A percentile compares a stretch with the other conserved stretches of the same genome.
Evolutionary conservation across 2,329 filamentous ascomycete genomes (phyloP).

Genomic region (Clonostachys rosea): DNA sequence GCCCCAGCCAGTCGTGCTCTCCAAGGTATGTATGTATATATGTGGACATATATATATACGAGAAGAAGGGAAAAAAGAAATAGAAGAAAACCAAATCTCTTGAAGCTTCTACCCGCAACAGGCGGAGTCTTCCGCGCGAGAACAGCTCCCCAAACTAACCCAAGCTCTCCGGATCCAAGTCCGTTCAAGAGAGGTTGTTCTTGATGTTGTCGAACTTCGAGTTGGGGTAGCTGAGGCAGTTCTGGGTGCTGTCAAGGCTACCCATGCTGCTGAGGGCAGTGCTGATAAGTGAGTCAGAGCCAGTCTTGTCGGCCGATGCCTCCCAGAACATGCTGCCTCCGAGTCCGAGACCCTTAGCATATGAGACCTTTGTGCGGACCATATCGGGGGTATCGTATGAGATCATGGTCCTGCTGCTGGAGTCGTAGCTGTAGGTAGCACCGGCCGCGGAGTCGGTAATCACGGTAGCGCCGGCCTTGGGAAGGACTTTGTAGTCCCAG

Average conservation of each 20-base stretch:
- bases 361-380: slow-evolving; percentile 58
- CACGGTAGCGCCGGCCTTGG: slow-evolving; percentile 53
- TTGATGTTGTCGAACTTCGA: slow-evolving; percentile 52
- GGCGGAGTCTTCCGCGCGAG: too few relatives aligned
- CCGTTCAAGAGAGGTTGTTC: slow-evolving; percentile 8
- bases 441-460: slow-evolving; percentile 50
- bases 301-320: slow-evolving; percentile 61
- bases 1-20: too few relatives aligned
- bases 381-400: slow-evolving; percentile 65
- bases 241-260: slow-evolving; percentile 37
- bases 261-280: slow-evolving; percentile 35
- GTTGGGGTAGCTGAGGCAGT: slow-evolving; percentile 45
- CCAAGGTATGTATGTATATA: too few relatives aligned
- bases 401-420: slow-evolving; percentile 55
- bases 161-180: too few relatives aligned
- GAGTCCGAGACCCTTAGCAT: slow-evolving; percentile 56
- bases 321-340: slow-evolving; percentile 89
- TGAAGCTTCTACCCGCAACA: background rate
- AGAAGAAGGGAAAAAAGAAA: background rate
- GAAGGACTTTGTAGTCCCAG: slow-evolving; percentile 79
- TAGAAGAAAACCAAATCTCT: background rate
- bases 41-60: background rate
- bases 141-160: too few relatives aligned
- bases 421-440: slow-evolving; percentile 70
- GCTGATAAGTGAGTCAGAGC: slow-evolving; percentile 54